phyloP scores from a whole-genome alignment of 805 yeast species.

The Wickerhamomyces chambardii region DNA sequence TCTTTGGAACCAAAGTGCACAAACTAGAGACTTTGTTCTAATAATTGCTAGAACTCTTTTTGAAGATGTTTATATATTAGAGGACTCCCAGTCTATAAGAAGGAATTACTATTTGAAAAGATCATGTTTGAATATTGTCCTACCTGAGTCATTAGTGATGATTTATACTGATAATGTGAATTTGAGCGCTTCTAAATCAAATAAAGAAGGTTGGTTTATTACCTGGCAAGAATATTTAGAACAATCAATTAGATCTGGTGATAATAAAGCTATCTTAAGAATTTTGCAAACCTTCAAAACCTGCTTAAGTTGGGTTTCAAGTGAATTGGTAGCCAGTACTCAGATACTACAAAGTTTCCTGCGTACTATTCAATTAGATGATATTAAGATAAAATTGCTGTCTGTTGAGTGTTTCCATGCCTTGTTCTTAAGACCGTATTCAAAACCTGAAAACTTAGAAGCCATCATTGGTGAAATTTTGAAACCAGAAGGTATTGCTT shows the following conservation, averaged over 20 bases:
- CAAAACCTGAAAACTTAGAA: slow-evolving; percentile 58
- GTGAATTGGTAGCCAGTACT: slow-evolving; percentile 59
- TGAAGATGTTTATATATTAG: slow-evolving; percentile 87
- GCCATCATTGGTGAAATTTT: slow-evolving; percentile 75
- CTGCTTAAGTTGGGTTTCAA: slow-evolving; percentile 86
- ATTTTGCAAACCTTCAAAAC: slow-evolving; percentile 79
- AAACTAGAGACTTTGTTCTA: slow-evolving; percentile 68
- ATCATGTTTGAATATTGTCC: slow-evolving; percentile 73
- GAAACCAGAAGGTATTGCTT: slow-evolving; percentile 60
- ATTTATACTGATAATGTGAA: slow-evolving; percentile 62
- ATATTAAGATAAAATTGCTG: slow-evolving; percentile 64
- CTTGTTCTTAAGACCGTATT: slow-evolving; percentile 72
- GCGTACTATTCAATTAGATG: slow-evolving; percentile 44
- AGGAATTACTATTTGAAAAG: slow-evolving; percentile 73
- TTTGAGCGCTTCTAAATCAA: slow-evolving; percentile 54
- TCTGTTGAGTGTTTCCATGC: slow-evolving; percentile 90
- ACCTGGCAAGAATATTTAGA: slow-evolving; percentile 56
- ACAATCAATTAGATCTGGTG: slow-evolving; percentile 31
- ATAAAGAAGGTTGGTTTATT: slow-evolving; percentile 78
- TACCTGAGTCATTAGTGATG: slow-evolving; percentile 56
- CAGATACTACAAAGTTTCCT: slow-evolving; percentile 60
- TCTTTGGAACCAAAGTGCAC: slow-evolving; percentile 60
- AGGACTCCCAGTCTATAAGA: slow-evolving; percentile 83
- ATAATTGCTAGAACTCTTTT: slow-evolving; percentile 78
- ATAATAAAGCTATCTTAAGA: slow-evolving; percentile 47